Evolutionary conservation across 768 basidiomycete genomes (phyloP), one percentile per base, ranked within the genome.

Genomic region (Harrya chromipes): DNA sequence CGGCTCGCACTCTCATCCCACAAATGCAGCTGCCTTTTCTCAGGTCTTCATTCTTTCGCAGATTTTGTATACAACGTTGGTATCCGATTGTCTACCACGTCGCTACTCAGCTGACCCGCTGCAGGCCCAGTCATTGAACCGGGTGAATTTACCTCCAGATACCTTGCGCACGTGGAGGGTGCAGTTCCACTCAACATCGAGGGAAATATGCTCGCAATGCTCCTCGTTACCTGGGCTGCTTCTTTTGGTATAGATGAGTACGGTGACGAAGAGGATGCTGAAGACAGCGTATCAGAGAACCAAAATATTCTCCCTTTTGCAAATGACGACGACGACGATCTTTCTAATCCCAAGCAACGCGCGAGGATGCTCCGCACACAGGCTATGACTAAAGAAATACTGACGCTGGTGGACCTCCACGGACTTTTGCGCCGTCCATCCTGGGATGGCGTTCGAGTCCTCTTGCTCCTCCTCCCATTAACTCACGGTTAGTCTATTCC

Each of bases 111-210:
- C 47, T 58, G 29, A 61, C 47, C 39, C 36, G 20, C 48, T 26
- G 9, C 65, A 97, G 94, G 91, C 39, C 94, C 94, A 9, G 77
- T 95, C 49, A 74, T 95, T 41, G 92, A 95, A 57, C 79, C 88
- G 5, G 72, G 72, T 34, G 91, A 94, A 62, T 94, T 93, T 58
- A 73, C 80, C 21, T 72, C 80, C n/a, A 79, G 91, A 40, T 94
- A 82, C 61, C 66, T 76, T 14, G 81, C 83, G 29, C 87, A 85
- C 60, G 65, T 67, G 48, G 81, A 87, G 50, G 85, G 85, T 1
- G 71, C 76, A 4, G 75, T 79, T 16, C 68, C 78, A 14, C 78
- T 95, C 11, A 78, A 81, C n/a, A 74, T 79, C 41, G 84, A 90
- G 56, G 92, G 85, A 12, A 79, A 80, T 36, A 78, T 95, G 48